Base-by-base conservation (phyloP, 208 protist genomes). In the Leishmania martiniquensis region DNA sequence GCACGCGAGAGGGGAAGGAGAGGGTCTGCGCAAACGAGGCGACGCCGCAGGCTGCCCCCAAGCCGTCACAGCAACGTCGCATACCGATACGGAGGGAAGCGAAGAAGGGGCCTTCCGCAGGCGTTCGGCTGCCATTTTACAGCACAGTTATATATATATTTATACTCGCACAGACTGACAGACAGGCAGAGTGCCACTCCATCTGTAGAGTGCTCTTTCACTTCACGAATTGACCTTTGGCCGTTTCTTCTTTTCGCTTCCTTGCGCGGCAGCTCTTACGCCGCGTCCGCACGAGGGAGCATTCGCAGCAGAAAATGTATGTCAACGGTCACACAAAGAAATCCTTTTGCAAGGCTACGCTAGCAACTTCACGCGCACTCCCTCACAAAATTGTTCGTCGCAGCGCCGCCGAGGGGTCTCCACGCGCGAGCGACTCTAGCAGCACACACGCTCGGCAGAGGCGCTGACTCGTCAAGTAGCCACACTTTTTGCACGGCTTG, bases 371-470 rank as follows among this genome's bases (percentile, higher is more conserved):
- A 39, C 4, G 4, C 51, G 17, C 17, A 32, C 6, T 32, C 22
- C 25, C 42, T 76, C 72, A 84, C 39, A 81, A 20, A 57, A 74
- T 78, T 7, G 73, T 77, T 13, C 51, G 79, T 34, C 72, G 74
- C 37, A 97, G 71, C 57, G 87, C 89, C 0, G 77, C n/a, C 59
- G 83, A 81, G 25, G 91, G 80, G 57, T 88, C 82, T 20, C 91
- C 93, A 13, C 71, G 80, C 42, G 97, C 95, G 42, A 99, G 82
- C 15, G 91, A 88, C 70, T 97, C 89, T 47, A 99, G 85, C 25
- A 99, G 89, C 72, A 98, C 95, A 85, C 98, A 99, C 1, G 98
- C 96, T 47, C 96, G 90, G 84, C 98, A 99, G n/a, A 98, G 76
- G 12, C 81, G 72, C 81, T 98, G 94, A 75, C 89, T 97, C 34